These are phyloP conservation scores for Lasiosphaeris hirsuta DNA, from an alignment of 495 filamentous ascomycete species.

Conservation along the genomic window DNA sequence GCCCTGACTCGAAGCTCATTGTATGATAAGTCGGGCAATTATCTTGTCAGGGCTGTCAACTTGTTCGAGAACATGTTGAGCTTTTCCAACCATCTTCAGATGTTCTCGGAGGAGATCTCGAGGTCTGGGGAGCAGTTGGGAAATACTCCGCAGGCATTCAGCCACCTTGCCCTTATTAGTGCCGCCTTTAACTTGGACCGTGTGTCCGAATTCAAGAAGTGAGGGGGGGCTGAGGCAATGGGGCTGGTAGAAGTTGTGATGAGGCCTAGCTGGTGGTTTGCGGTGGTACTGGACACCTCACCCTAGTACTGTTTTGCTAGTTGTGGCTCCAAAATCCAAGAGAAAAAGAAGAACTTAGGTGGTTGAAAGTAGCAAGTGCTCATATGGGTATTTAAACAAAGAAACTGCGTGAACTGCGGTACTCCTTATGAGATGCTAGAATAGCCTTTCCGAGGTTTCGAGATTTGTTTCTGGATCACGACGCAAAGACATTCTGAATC, in stretches of 20 bases:
- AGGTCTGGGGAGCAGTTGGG: constrained; percentile 66
- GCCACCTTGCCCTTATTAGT: constrained; percentile 66
- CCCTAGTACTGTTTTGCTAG: no score
- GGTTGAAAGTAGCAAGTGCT: no score
- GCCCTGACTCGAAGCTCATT: constrained; percentile 66
- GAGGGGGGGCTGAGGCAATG: not conserved
- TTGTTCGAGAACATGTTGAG: constrained; percentile 71
- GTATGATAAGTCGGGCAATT: constrained; percentile 53
- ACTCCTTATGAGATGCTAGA: no score
- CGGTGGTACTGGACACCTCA: no score
- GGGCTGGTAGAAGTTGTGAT: not conserved
- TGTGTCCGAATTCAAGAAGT: constrained; percentile 32
- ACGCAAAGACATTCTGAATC: no score
- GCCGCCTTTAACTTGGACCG: constrained; percentile 69
- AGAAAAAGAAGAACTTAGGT: no score
- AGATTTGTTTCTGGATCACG: no score
- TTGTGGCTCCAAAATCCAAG: no score
- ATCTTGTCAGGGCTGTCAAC: constrained; percentile 59
- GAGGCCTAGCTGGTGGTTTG: no score
- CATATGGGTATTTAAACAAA: no score
- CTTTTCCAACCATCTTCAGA: constrained; percentile 68
- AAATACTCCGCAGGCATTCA: constrained; percentile 73
- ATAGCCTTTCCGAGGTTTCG: no score
- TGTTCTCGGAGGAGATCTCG: constrained; percentile 75
- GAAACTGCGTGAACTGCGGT: no score